A percentile compares a stretch with the other conserved stretches of the same genome.
phyloP scores from a whole-genome alignment of 73 alveolate genomes.

The Effrenium voratum region DNA sequence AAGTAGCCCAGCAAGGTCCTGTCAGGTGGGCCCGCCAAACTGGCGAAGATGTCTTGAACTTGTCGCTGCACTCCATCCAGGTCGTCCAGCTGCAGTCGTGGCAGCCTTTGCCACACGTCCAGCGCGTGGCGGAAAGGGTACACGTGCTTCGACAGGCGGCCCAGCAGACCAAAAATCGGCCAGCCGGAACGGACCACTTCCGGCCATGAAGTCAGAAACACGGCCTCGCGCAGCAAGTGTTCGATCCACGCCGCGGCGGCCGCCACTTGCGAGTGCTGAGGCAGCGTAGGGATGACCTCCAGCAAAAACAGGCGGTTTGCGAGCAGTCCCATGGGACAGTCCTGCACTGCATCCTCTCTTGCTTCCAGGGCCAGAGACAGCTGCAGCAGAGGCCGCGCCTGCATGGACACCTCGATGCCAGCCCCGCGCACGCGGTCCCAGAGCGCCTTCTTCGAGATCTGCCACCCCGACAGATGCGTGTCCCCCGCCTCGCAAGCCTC shows the following conservation, averaged over 20 bases:
- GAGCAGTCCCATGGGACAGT: slow-evolving; percentile 61
- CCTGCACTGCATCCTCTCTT: background rate
- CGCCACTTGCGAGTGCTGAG: slow-evolving; percentile 12
- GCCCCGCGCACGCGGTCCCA: slow-evolving; percentile 92
- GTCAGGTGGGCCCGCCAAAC: background rate
- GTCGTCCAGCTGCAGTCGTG: background rate
- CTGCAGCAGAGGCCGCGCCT: slow-evolving; percentile 50
- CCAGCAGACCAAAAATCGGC: slow-evolving; percentile 83
- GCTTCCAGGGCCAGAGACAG: slow-evolving; percentile 28
- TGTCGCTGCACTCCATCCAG: background rate
- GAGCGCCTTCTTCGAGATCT: slow-evolving; percentile 37
- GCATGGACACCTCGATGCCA: slow-evolving; percentile 60
- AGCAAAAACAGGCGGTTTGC: slow-evolving; percentile 38
- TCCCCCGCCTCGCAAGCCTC: too few relatives aligned
- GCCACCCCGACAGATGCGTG: slow-evolving; percentile 48
- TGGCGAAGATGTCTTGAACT: background rate
- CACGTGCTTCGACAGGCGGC: slow-evolving; percentile 34
- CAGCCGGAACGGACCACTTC: slow-evolving; percentile 36
- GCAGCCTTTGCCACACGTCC: slow-evolving; percentile 18
- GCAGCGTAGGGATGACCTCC: slow-evolving; percentile 25
- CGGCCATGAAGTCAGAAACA: slow-evolving; percentile 14
- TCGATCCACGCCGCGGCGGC: slow-evolving; percentile 35
- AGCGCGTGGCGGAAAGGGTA: background rate
- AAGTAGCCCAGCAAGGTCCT: background rate
- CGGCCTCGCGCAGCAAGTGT: background rate